Percentiles rank a stretch among this genome's conserved stretches.
Conservation (phyloP, 345 rosid species). For the Populus euphratica region DNA sequence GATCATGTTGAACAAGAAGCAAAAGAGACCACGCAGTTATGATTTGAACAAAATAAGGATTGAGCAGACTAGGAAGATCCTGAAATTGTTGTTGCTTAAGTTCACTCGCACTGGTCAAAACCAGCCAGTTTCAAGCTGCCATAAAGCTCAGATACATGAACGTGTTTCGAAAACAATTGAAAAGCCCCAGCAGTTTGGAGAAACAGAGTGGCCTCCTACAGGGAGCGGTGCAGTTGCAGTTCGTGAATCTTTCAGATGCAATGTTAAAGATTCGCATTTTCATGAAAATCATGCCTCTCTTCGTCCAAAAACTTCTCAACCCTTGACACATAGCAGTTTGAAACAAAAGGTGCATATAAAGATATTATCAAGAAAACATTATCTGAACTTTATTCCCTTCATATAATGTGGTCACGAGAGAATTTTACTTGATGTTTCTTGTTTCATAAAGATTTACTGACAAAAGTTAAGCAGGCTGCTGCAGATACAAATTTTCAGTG, state of each 20-base stretch:
- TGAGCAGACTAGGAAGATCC: constrained; percentile 6
- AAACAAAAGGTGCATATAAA: constrained; percentile 28
- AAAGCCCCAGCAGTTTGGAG: constrained; percentile 7
- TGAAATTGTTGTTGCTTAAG: constrained; percentile 26
- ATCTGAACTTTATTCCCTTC: background rate
- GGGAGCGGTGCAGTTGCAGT: constrained; percentile 8
- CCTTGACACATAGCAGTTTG: constrained; percentile 1
- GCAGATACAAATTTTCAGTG: background rate
- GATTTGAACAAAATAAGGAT: background rate
- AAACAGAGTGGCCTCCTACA: constrained; percentile 12
- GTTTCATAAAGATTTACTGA: constrained; percentile 2
- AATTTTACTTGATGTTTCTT: background rate
- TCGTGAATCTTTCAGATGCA: constrained; percentile 1
- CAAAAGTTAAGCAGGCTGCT: constrained; percentile 11
- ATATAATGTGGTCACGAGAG: background rate
- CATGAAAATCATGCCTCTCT: background rate
- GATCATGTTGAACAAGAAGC: constrained; percentile 6
- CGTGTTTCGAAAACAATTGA: background rate
- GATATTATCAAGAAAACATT: background rate
- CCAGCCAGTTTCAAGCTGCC: constrained; percentile 16
- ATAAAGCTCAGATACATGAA: constrained; percentile 15
- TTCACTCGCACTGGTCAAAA: constrained; percentile 8
- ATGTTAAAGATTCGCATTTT: background rate
- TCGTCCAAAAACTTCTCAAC: constrained; percentile 7
- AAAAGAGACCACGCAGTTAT: constrained; percentile 1